Conservation (phyloP, 768 basidiomycete species). For the Cystobasidium tubakii region DNA sequence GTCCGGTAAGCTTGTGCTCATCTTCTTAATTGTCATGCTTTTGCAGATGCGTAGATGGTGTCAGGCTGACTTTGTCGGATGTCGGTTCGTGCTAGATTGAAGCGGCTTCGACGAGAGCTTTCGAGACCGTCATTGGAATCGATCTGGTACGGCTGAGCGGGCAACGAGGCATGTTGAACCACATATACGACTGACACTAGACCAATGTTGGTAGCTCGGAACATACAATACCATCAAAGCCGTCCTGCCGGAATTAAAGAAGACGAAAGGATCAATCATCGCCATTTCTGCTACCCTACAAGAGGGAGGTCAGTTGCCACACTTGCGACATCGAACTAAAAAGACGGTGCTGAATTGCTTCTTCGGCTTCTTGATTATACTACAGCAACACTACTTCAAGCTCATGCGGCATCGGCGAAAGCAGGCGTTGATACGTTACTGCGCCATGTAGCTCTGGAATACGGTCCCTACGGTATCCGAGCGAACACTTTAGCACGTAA, state of each 20-base stretch:
- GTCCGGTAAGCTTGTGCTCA: conserved; percentile 59
- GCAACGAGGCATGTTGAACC: too few relatives aligned
- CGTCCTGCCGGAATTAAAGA: conserved; percentile 67
- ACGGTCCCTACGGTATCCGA: conserved; percentile 88
- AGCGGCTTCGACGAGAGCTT: conserved; percentile 77
- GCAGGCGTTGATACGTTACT: conserved; percentile 87
- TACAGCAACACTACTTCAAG: conserved; percentile 73
- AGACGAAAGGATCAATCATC: conserved; percentile 71
- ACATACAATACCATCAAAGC: conserved; percentile 94
- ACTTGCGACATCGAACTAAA: too few relatives aligned
- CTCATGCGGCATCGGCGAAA: conserved; percentile 90
- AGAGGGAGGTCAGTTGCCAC: conserved; percentile 53
- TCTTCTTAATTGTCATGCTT: neutral
- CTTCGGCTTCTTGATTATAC: neutral
- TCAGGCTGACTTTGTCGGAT: neutral
- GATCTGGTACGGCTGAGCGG: conserved; percentile 68
- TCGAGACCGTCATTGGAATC: conserved; percentile 86
- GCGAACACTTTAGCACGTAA: conserved; percentile 56
- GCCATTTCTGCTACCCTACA: conserved; percentile 86
- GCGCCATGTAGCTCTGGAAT: conserved; percentile 79
- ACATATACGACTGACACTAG: neutral
- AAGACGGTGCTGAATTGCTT: neutral
- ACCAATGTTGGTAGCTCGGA: conserved; percentile 60
- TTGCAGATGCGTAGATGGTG: neutral
- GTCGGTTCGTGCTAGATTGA: conserved; percentile 19